Conservation (phyloP, 768 basidiomycete genomes). For the Leccinum incarnatum region DNA sequence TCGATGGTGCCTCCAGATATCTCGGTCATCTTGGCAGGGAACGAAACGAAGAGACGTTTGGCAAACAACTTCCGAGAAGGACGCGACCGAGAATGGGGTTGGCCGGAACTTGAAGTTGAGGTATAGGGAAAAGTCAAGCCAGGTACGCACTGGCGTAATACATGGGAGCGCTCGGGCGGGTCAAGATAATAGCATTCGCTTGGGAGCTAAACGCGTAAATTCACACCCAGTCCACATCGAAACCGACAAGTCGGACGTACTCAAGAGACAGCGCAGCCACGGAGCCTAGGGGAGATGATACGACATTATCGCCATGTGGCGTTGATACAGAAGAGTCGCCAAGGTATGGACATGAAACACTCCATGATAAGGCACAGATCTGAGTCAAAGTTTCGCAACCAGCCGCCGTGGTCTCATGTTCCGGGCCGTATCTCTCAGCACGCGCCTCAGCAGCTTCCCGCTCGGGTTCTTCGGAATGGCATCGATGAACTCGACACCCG, state of each 20-base stretch:
- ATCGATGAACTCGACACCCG: conserved; percentile 62
- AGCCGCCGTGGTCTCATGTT: background rate
- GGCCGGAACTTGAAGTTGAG: background rate
- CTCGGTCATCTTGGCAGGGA: conserved; percentile 17
- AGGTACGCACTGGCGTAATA: background rate
- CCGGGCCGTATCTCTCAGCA: conserved; percentile 52
- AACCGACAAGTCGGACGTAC: background rate
- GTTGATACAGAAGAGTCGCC: background rate
- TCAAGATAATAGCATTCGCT: background rate
- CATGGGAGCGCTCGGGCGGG: background rate
- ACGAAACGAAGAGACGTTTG: background rate
- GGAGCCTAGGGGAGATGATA: background rate
- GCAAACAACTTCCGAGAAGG: background rate
- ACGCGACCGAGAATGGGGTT: background rate
- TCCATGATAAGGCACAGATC: background rate
- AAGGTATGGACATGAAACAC: conserved; percentile 1
- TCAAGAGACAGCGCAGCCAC: background rate
- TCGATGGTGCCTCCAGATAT: conserved; percentile 30
- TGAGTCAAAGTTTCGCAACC: conserved; percentile 29
- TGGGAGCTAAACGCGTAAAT: background rate
- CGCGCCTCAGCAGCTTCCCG: conserved; percentile 60
- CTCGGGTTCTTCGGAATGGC: conserved; percentile 68
- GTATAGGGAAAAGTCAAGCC: background rate
- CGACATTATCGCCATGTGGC: conserved; percentile 8
- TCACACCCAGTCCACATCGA: background rate